These are phyloP conservation scores for Acanthamoeba healyi DNA, from an alignment of 208 protist genomes.

Conservation along the genomic window DNA sequence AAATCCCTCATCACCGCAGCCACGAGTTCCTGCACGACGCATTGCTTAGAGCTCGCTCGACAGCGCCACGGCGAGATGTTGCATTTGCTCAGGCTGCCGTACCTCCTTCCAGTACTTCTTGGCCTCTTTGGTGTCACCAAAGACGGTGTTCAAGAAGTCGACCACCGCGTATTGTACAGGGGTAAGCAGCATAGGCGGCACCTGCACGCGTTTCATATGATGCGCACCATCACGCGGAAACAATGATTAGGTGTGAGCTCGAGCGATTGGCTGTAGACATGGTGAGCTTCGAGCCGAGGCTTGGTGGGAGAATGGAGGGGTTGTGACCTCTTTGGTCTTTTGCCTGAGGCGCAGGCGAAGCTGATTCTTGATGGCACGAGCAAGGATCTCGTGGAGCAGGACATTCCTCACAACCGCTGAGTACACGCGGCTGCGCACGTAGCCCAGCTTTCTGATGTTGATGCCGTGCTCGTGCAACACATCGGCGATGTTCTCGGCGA, in stretches of 20 bases:
- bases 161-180: constrained; percentile 72
- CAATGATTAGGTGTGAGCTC: not conserved
- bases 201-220: not conserved
- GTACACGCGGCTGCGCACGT: constrained; percentile 37
- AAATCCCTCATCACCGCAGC: constrained; percentile 23
- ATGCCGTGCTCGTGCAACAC: constrained; percentile 69
- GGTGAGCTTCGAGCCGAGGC: not conserved
- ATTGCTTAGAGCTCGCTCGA: not conserved
- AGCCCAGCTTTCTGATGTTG: constrained; percentile 63
- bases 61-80: not conserved
- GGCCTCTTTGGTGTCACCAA: constrained; percentile 66
- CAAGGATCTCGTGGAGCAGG: constrained; percentile 65
- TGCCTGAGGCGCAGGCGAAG: constrained; percentile 37
- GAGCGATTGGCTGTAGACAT: not conserved
- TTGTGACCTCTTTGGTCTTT: constrained; percentile 67
- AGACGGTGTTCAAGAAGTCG: constrained; percentile 73
- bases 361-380: constrained; percentile 69
- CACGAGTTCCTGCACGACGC: constrained; percentile 61
- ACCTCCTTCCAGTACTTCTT: constrained; percentile 71
- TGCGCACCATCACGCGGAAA: not conserved
- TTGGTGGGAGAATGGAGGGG: not conserved
- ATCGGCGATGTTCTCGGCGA: constrained; percentile 23
- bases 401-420: constrained; percentile 35
- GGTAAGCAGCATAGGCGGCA: constrained; percentile 74
- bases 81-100: not conserved